Evolutionary conservation across 2,329 filamentous ascomycete genomes (phyloP).

Genomic region (Polychaeton citri): DNA sequence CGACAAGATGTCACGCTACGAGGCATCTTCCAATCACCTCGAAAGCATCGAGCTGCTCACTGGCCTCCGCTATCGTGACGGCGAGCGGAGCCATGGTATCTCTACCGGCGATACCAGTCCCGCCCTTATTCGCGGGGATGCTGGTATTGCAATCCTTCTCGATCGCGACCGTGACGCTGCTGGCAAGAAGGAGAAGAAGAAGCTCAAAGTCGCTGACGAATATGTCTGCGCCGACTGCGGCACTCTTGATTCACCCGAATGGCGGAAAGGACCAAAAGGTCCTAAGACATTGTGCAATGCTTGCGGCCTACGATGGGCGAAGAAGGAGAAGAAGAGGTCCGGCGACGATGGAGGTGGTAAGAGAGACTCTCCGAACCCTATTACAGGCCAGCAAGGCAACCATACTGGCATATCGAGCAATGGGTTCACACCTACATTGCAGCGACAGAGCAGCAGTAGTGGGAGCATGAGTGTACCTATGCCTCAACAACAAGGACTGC

Average conservation of each 20-base stretch:
- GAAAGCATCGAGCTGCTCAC: slow-evolving; percentile 91
- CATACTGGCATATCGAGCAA: not conserved
- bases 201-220: slow-evolving; percentile 67
- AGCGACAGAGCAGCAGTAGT: slow-evolving; percentile 3
- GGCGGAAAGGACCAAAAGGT: slow-evolving; percentile 84
- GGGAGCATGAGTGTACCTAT: slow-evolving; percentile 1
- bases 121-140: slow-evolving; percentile 70
- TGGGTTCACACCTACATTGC: slow-evolving; percentile 1
- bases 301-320: slow-evolving; percentile 47
- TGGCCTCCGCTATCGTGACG: slow-evolving; percentile 73
- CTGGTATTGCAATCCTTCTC: slow-evolving; percentile 68
- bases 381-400: not conserved
- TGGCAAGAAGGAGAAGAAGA: slow-evolving; percentile 76
- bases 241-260: slow-evolving; percentile 87
- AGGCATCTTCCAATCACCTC: slow-evolving; percentile 56
- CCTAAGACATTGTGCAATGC: slow-evolving; percentile 95
- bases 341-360: slow-evolving; percentile 12
- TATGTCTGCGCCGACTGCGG: slow-evolving; percentile 95
- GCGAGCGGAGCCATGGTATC: slow-evolving; percentile 76
- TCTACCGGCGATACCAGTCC: slow-evolving; percentile 76
- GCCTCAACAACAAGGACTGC: slow-evolving; percentile 1
- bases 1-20: slow-evolving; percentile 75
- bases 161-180: slow-evolving; percentile 68
- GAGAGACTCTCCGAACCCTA: slow-evolving; percentile 1
- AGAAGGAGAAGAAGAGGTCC: slow-evolving; percentile 25